These are phyloP conservation scores for Aspergillus sp. DNA, from an alignment of 2,329 filamentous ascomycete genomes.

Conservation along the genomic window DNA sequence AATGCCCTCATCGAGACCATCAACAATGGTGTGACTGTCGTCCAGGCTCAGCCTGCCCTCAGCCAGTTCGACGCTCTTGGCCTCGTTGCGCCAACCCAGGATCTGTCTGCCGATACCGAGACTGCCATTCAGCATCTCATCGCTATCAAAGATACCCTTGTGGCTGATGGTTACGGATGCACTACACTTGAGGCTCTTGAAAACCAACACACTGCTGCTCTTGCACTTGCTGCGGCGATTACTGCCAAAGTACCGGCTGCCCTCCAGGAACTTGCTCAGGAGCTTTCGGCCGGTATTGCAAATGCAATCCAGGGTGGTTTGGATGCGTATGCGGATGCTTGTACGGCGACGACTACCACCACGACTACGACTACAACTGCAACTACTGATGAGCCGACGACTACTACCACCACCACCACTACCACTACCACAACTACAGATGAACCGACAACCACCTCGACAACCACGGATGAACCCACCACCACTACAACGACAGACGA, in stretches of 20 bases:
- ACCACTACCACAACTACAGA: not conserved
- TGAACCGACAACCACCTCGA: not conserved
- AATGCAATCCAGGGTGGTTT: conserved; percentile 34
- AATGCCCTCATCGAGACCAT: conserved; percentile 17
- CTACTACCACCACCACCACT: not conserved
- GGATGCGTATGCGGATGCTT: conserved; percentile 16
- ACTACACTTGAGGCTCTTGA: conserved; percentile 7
- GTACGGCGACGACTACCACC: not conserved
- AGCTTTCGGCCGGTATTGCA: conserved; percentile 31
- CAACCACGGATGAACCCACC: not conserved
- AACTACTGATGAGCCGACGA: not conserved
- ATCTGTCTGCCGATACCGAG: conserved; percentile 15
- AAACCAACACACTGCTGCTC: not conserved
- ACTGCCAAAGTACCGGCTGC: conserved; percentile 3
- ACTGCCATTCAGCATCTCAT: conserved; percentile 11
- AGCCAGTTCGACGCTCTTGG: conserved; percentile 19
- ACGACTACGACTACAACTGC: not conserved
- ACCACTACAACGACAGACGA: not conserved
- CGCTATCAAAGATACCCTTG: conserved; percentile 15
- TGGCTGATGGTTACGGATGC: conserved; percentile 16
- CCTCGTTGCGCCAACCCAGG: conserved; percentile 16
- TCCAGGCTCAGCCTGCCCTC: conserved; percentile 7
- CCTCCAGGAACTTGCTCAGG: conserved; percentile 24
- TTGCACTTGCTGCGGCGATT: not conserved
- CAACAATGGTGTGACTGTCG: conserved; percentile 16